A percentile compares a stretch with the other conserved stretches of the same genome.
Evolutionary conservation across 176 grass and related monocot species (phyloP).

Genomic region (Saccharum spontaneum): DNA sequence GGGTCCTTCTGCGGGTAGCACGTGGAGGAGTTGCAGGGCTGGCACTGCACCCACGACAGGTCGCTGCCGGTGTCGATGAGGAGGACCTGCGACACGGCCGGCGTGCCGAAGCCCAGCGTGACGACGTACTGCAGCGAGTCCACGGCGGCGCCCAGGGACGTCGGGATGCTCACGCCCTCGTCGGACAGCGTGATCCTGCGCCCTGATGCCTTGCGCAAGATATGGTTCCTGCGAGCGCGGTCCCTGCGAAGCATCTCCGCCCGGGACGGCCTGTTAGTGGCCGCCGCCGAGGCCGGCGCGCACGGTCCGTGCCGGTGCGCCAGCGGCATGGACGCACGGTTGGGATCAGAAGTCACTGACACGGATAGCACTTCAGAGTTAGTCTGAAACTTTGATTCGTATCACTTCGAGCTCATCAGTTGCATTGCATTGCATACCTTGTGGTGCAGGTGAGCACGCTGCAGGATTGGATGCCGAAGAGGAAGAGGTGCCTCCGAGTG

Average conservation of each 20-base stretch:
- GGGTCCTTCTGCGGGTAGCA: constrained; percentile 49
- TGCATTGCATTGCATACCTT: not conserved
- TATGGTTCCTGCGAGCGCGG: too few species aligned
- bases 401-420: too few species aligned
- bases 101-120: constrained; percentile 33
- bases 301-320: constrained; percentile 4
- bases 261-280: not conserved
- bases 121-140: constrained; percentile 46
- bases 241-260: not conserved
- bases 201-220: too few species aligned
- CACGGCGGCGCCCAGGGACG: constrained; percentile 5
- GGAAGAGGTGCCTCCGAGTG: not conserved
- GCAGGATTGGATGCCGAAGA: not conserved
- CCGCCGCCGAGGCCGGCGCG: too few species aligned
- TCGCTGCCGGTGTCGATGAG: constrained; percentile 73
- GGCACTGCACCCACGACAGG: constrained; percentile 81
- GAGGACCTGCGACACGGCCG: constrained; percentile 1
- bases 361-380: not conserved
- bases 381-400: too few species aligned
- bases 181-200: too few species aligned
- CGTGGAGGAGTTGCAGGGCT: constrained; percentile 30
- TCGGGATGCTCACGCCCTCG: not conserved
- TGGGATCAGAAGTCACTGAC: not conserved
- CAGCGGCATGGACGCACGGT: constrained; percentile 17
- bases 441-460: not conserved